Evolutionary conservation across 1,139 yeast genomes (phyloP), one percentile per base, ranked within the genome.

Genomic region (Zhuliangozyma parablackwelliae): DNA sequence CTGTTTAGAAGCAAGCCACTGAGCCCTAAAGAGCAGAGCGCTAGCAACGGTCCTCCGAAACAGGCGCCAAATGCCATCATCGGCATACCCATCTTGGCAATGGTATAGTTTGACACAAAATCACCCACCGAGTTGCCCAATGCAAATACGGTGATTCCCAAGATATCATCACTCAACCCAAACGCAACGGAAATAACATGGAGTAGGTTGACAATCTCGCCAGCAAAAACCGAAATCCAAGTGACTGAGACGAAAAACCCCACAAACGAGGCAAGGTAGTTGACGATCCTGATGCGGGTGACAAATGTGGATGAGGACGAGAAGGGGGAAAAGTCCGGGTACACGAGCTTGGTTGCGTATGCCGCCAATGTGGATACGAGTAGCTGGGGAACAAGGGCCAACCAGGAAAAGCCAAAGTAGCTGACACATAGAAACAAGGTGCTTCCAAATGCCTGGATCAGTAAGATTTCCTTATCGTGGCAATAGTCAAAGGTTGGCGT

Each of bases 21-120:
- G 7, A 82, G 59, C 28, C 66, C 82, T 61, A 60, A 59, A 26
- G 64, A 72, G 37, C 72, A 58, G 27, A 75, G 54, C 21, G 78
- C 67, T 21, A 76, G 51, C 9, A 90, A 63, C 0, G 97, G 97
- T 1, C 97, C 94, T 1, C 97, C 97, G 58, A 89, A 86, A 53
- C 97, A 90, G 0, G 97, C 97, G 10, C 95, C 85, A 30, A 92
- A 69, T 0, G 97, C 97, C 92, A 90, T 87, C 43, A 85, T 73
- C 0, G 96, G 90, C 65, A 81, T 82, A 0, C 97, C 97, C 79
- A 87, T 78, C 44, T 67, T 70, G 0, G 96, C 92, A 36, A 92
- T 80, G 0, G 95, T 85, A 35, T 83, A 66, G 51, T 92, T 89
- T 0, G 97, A 84, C 2, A 90, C 80, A 37, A 90, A 68, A 51